A percentile compares a stretch with the other conserved stretches of the same genome.
Evolutionary conservation across 148 eudicot genomes (phyloP).

Genomic region (Rhododendron molle): DNA sequence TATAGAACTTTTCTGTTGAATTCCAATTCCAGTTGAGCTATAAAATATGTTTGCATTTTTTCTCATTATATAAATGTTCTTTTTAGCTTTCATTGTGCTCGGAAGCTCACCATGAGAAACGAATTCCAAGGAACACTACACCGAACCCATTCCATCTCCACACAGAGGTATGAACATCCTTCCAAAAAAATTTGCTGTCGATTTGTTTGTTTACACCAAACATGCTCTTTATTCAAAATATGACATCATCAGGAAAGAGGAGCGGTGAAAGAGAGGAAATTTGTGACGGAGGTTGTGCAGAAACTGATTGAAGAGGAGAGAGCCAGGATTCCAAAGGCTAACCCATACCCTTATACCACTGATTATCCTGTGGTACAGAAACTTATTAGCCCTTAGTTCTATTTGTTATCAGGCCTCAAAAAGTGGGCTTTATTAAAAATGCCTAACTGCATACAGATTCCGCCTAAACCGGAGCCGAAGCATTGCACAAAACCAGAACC

Average conservation of each 20-base stretch:
- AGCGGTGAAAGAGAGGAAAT: conserved; percentile 66
- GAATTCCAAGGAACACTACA: conserved; percentile 57
- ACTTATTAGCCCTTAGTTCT: neutral
- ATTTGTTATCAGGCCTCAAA: neutral
- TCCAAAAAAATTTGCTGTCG: neutral
- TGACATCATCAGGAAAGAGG: conserved; percentile 77
- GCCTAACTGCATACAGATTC: conserved; percentile 43
- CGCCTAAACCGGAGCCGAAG: conserved; percentile 90
- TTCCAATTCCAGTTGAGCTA: neutral
- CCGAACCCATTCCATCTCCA: conserved; percentile 83
- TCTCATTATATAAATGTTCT: neutral
- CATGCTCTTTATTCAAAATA: neutral
- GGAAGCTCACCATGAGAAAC: conserved; percentile 52
- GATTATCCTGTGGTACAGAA: conserved; percentile 86
- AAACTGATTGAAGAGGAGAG: conserved; percentile 78
- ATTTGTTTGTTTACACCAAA: neutral
- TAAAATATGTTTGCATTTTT: neutral
- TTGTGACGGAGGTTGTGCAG: conserved; percentile 55
- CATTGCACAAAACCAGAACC: conserved; percentile 85
- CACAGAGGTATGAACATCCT: conserved; percentile 62
- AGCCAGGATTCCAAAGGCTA: conserved; percentile 82
- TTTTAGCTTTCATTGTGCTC: conserved; percentile 76
- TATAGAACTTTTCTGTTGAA: neutral
- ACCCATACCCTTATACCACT: conserved; percentile 89
- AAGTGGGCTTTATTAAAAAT: neutral